A percentile compares a stretch with the other conserved stretches of the same genome.
Conservation (phyloP, 2,329 filamentous ascomycete species). For the Penicillium polonicum region DNA sequence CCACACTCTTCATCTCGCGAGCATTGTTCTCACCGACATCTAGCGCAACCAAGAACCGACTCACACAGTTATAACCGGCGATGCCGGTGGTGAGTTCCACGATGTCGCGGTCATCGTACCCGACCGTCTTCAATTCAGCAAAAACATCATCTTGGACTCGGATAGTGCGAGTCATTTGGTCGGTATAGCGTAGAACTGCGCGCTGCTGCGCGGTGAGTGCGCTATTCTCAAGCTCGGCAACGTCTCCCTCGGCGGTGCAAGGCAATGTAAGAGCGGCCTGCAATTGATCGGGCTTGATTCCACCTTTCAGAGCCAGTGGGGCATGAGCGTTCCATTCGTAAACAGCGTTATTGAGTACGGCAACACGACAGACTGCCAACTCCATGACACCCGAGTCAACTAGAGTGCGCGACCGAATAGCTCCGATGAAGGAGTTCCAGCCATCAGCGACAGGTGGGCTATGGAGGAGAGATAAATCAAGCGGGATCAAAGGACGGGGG, state of each 20-base stretch:
- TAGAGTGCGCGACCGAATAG: conserved; percentile 53
- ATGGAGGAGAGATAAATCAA: conserved; percentile 76
- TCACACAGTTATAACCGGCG: conserved; percentile 86
- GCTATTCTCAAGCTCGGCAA: conserved; percentile 33
- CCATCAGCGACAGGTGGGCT: conserved; percentile 72
- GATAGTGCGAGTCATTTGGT: conserved; percentile 78
- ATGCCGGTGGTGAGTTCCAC: conserved; percentile 84
- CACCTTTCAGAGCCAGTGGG: conserved; percentile 55
- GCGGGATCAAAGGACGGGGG: conserved; percentile 67
- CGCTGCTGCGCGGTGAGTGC: conserved; percentile 60
- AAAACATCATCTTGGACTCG: conserved; percentile 68
- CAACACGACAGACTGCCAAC: conserved; percentile 76
- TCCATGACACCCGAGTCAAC: conserved; percentile 61
- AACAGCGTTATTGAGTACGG: conserved; percentile 74
- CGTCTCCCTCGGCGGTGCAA: conserved; percentile 37
- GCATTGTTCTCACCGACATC: conserved; percentile 58
- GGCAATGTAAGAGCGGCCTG: conserved; percentile 56
- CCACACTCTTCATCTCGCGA: conserved; percentile 63
- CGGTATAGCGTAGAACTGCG: conserved; percentile 69
- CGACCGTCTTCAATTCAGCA: conserved; percentile 53
- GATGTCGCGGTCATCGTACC: conserved; percentile 70
- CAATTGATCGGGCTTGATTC: conserved; percentile 43
- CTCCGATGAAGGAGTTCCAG: conserved; percentile 58
- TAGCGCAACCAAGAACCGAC: conserved; percentile 77
- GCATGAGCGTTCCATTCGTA: conserved; percentile 84